Conservation (phyloP, 208 protist genomes). For the Leishmania mexicana region DNA sequence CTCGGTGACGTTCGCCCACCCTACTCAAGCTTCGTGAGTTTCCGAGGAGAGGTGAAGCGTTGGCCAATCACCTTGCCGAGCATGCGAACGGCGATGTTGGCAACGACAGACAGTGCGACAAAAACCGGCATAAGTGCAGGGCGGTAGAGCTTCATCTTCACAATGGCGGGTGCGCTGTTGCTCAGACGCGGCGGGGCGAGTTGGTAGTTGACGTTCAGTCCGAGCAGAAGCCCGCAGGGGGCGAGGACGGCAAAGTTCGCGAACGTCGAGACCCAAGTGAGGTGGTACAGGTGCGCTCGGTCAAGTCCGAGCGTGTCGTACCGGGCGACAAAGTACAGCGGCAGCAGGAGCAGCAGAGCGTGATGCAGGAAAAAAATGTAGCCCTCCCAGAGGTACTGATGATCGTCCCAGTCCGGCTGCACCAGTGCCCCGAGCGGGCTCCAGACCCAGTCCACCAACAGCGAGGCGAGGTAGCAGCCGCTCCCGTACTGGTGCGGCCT, state of each 20-base stretch:
- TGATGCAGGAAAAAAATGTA: slow-evolving; percentile 69
- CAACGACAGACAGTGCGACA: slow-evolving; percentile 35
- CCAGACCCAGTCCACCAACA: slow-evolving; percentile 66
- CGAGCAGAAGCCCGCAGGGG: slow-evolving; percentile 46
- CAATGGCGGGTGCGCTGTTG: slow-evolving; percentile 14
- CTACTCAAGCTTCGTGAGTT: not conserved
- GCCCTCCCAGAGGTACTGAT: slow-evolving; percentile 55
- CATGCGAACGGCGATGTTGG: slow-evolving; percentile 30
- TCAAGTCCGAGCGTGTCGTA: slow-evolving; percentile 55
- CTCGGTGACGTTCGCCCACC: not conserved
- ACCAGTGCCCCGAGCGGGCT: slow-evolving; percentile 35
- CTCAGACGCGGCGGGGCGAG: slow-evolving; percentile 58
- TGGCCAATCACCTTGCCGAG: slow-evolving; percentile 2
- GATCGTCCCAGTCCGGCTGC: slow-evolving; percentile 66
- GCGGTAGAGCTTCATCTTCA: slow-evolving; percentile 42
- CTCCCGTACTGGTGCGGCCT: slow-evolving; percentile 35
- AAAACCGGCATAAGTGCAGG: slow-evolving; percentile 37
- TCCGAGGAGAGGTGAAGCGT: not conserved
- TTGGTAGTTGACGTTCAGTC: slow-evolving; percentile 84
- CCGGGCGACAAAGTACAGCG: slow-evolving; percentile 65
- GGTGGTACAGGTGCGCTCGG: slow-evolving; percentile 48
- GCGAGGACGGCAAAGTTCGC: slow-evolving; percentile 65
- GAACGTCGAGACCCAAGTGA: slow-evolving; percentile 53
- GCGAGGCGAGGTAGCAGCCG: slow-evolving; percentile 64
- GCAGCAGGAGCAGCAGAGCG: slow-evolving; percentile 56